Base-by-base conservation (phyloP, 176 grass and related monocot genomes). In the Bolboschoenus planiculmis region DNA sequence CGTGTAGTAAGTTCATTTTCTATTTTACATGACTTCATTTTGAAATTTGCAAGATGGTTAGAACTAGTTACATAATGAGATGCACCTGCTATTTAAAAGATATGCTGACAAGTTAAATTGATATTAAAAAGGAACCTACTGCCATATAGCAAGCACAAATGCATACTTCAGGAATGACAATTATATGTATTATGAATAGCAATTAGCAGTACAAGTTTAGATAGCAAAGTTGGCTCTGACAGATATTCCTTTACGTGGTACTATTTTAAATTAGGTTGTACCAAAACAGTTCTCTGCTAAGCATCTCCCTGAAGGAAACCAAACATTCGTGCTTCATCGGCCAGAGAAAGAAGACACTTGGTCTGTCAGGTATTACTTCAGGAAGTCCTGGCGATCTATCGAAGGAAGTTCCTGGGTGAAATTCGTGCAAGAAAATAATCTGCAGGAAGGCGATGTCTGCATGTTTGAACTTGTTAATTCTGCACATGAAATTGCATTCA, bases 401-500 rank as follows among this genome's bases (percentile, higher is more conserved):
- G 50, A 18, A 53, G 24, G 37, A 34, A 48, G 15, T 35, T 2
- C 43, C 24, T 93, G 89, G 84, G 0, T 57, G 7, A 44, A 83
- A 15, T 93, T 93, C 10, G 85, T 42, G 10, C 4, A 4, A 3
- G 87, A 89, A 40, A 93, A 88, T 27, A 74, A 30, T 13, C 54
- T 93, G 78, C 11, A 26, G 31, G 11, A 65, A 1, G 89, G 84
- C 1, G 89, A 91, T 40, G 68, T 91, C 37, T 91, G 89, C 51
- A 42, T 93, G 8, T 87, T 91, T 0, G 89, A 93, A 51, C 84
- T 89, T 72, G 88, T 83, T 57, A 56, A 27, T 31, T 73, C 81
- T 18, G 66, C 54, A 50, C 65, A 8, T 5, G 48, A 62, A 73
- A 29, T 88, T 68, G 83, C 47, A 0, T 87, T 89, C 82, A n/a